Evolutionary conservation across 495 filamentous ascomycete genomes (phyloP).

Genomic region (Xylaria castorea): DNA sequence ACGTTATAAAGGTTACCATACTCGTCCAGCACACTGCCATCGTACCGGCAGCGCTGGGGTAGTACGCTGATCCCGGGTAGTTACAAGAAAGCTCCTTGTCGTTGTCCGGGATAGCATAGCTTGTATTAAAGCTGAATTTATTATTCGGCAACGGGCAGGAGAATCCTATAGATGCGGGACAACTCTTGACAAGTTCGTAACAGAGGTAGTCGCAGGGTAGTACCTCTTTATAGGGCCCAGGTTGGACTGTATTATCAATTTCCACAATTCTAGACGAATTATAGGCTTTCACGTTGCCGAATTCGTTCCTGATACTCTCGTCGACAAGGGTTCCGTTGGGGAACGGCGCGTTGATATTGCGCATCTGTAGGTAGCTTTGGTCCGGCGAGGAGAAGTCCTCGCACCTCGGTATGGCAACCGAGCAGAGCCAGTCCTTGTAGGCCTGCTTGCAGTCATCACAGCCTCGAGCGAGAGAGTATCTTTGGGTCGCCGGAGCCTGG

Average conservation of each 20-base stretch:
- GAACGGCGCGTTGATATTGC: conserved; percentile 72
- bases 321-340: conserved; percentile 67
- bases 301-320: conserved; percentile 35
- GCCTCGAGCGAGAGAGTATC: conserved; percentile 79
- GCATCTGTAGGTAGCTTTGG: conserved; percentile 62
- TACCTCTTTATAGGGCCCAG: conserved; percentile 93
- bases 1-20: conserved; percentile 27
- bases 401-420: conserved; percentile 90
- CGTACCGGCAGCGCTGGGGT: conserved; percentile 34
- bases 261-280: conserved; percentile 68
- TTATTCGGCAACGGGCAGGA: conserved; percentile 67
- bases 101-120: conserved; percentile 62
- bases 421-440: conserved; percentile 95
- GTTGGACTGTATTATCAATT: conserved; percentile 74
- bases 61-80: conserved; percentile 53
- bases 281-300: conserved; percentile 36
- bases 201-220: conserved; percentile 86
- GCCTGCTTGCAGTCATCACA: conserved; percentile 78
- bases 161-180: conserved; percentile 81
- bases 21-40: conserved; percentile 31
- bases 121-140: conserved; percentile 60
- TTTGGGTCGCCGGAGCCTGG: conserved; percentile 66
- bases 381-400: conserved; percentile 71
- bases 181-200: conserved; percentile 80
- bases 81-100: conserved; percentile 47